Percentiles rank a stretch among this genome's conserved stretches.
Evolutionary conservation across 2,329 filamentous ascomycete species (phyloP).

Genomic region (Didymella segeticola): DNA sequence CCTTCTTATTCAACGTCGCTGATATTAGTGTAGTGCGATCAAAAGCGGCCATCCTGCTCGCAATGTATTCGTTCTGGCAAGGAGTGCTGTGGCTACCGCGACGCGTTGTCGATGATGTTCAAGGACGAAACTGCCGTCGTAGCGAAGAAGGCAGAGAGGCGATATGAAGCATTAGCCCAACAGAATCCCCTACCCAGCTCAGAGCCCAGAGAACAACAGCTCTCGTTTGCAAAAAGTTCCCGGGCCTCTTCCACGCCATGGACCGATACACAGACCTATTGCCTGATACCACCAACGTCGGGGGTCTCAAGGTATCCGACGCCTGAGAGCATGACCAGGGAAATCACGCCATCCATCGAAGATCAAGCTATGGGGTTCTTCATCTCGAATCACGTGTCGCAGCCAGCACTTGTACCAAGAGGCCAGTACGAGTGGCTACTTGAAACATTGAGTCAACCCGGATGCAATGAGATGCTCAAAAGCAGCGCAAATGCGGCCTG

Average conservation of each 20-base stretch:
- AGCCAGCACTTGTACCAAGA: constrained; percentile 30
- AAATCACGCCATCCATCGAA: constrained; percentile 32
- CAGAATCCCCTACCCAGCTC: background rate
- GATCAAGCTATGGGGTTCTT: constrained; percentile 42
- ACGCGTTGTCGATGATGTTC: constrained; percentile 41
- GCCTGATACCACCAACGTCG: background rate
- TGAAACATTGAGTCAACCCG: constrained; percentile 26
- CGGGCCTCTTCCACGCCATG: background rate
- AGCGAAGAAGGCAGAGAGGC: constrained; percentile 31
- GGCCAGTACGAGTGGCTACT: constrained; percentile 39
- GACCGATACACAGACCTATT: background rate
- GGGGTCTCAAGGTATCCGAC: constrained; percentile 18
- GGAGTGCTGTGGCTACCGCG: constrained; percentile 42
- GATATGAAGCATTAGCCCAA: constrained; percentile 34
- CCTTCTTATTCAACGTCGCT: background rate
- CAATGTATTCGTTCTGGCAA: constrained; percentile 40
- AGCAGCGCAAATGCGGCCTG: constrained; percentile 33
- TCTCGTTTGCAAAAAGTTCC: background rate
- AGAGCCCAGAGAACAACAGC: background rate
- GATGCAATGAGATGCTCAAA: constrained; percentile 27
- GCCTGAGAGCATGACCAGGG: constrained; percentile 17
- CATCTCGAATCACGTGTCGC: constrained; percentile 36
- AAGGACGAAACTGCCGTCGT: constrained; percentile 39
- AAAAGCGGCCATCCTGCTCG: constrained; percentile 40
- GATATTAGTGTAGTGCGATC: constrained; percentile 35